These are phyloP conservation scores for Trypanosomatidae sp. DNA, from an alignment of 208 protist genomes.

Conservation along the genomic window DNA sequence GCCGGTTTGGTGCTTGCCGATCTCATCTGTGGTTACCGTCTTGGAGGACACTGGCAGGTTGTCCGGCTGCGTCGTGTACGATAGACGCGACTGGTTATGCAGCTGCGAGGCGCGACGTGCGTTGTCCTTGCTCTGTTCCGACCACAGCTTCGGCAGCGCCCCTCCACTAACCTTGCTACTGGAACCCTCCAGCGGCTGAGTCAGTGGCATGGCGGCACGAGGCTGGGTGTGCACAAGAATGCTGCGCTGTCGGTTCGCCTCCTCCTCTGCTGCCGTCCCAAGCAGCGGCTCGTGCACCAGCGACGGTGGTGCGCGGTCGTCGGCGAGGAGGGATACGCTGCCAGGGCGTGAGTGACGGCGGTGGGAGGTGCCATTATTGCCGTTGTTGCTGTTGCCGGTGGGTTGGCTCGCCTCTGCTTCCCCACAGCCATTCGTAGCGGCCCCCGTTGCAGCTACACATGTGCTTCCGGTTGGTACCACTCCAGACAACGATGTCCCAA, in stretches of 20 bases:
- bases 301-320: conserved; percentile 22
- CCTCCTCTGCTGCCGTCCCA: conserved; percentile 20
- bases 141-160: conserved; percentile 15
- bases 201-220: background rate
- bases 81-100: conserved; percentile 18
- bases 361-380: conserved; percentile 3
- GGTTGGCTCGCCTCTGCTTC: background rate
- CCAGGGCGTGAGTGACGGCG: conserved; percentile 12
- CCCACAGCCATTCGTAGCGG: background rate
- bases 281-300: conserved; percentile 32
- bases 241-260: conserved; percentile 15
- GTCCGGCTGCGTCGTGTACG: conserved; percentile 9
- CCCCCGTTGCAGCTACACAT: background rate
- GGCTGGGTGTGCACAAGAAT: conserved; percentile 27
- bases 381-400: conserved; percentile 7
- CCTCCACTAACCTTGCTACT: background rate
- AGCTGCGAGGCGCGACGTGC: conserved; percentile 25
- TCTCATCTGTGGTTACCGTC: background rate
- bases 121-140: conserved; percentile 39
- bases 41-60: too few species aligned
- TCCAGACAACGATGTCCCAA: background rate
- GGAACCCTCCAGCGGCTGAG: background rate
- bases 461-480: background rate
- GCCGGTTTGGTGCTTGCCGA: background rate
- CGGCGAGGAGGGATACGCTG: conserved; percentile 20